Evolutionary conservation across 2,329 filamentous ascomycete genomes (phyloP), one percentile per base, ranked within the genome.

Genomic region (Plectosphaerella cucumerina): DNA sequence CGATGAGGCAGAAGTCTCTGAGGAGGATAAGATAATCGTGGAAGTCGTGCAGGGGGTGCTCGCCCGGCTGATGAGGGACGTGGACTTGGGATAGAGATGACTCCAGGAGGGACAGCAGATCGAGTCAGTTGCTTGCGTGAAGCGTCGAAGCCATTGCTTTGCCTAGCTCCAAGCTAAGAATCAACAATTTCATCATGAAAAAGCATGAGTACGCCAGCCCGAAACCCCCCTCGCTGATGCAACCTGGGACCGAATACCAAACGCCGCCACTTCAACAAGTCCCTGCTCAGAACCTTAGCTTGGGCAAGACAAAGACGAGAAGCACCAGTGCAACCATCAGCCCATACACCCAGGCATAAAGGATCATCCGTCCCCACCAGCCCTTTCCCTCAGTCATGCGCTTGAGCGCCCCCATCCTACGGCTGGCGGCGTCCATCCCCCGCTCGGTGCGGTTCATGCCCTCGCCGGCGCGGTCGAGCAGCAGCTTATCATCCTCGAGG

Each of bases 301-400:
- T 97, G 0, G 93, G 93, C 64, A 90, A 73, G 47, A 93, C 78
- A 73, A 93, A 93, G 12, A 97, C 92, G 57, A 97, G 69, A 65
- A 95, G 60, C 34, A 96, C 73, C 17, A 90, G 80, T 22, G 83
- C 70, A n/a, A 95, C 60, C 85, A 90, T 93, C 55, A 97, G 68
- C 26, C 82, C 90, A 60, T 86, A 88, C 46, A 97, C 91, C 78
- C 89, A 87, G 37, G 77, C 86, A 73, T 94, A 96, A 54, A 97
- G 75, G 70, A 93, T 76, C 74, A 96, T 81, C 48, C 92, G 74
- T 6, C 87, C 91, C 83, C 81, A 90, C 87, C 88, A 95, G 0
- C 91, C 91, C 65, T 87, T 86, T 4, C 91, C 92, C 72, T 97
- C 93, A 15, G 87, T 90, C 84, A 96, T 90, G 48, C 79, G 79